Percentiles rank a stretch among this genome's conserved stretches.
These are phyloP conservation scores for Pythium sukuiense DNA, from an alignment of 352 stramenopile genomes.

Conservation along the genomic window DNA sequence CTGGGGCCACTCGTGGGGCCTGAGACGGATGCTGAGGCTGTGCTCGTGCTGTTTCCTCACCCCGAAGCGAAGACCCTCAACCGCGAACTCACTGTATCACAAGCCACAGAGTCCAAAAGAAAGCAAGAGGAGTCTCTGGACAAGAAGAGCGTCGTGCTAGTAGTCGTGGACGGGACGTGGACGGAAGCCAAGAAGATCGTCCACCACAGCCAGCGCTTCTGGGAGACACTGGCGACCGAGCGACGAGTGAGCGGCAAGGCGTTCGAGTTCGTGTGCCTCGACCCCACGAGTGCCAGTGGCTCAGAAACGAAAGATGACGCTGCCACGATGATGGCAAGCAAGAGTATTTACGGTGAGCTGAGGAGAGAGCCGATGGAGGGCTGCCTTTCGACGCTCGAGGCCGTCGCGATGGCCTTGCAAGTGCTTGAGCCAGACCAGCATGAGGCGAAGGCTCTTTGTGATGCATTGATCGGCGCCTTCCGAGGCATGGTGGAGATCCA, in stretches of 20 bases:
- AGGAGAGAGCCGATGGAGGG: slow-evolving; percentile 71
- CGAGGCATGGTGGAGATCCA: slow-evolving; percentile 61
- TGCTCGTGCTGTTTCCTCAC: slow-evolving; percentile 26
- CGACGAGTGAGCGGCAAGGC: slow-evolving; percentile 26
- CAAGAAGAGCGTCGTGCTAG: slow-evolving; percentile 33
- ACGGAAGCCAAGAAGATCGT: slow-evolving; percentile 81
- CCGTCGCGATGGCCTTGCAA: slow-evolving; percentile 47
- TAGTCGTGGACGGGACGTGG: slow-evolving; percentile 81
- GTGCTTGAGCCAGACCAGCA: slow-evolving; percentile 37
- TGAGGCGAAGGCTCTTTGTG: slow-evolving; percentile 16
- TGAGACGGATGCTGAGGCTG: slow-evolving; percentile 3
- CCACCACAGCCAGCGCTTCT: slow-evolving; percentile 43
- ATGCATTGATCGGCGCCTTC: slow-evolving; percentile 49
- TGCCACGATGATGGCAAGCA: background rate
- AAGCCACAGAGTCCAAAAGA: no score
- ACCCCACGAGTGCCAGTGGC: background rate
- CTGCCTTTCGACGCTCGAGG: slow-evolving; percentile 75
- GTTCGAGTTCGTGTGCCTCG: slow-evolving; percentile 58
- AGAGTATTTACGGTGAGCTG: slow-evolving; percentile 70
- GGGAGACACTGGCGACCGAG: slow-evolving; percentile 32
- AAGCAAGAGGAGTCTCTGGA: background rate
- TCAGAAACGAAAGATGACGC: background rate
- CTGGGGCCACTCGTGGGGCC: background rate
- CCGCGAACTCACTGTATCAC: background rate
- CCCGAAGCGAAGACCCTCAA: slow-evolving; percentile 14